phyloP scores from a whole-genome alignment of 2,329 filamentous ascomycete species.

The Bipolaris cookei region DNA sequence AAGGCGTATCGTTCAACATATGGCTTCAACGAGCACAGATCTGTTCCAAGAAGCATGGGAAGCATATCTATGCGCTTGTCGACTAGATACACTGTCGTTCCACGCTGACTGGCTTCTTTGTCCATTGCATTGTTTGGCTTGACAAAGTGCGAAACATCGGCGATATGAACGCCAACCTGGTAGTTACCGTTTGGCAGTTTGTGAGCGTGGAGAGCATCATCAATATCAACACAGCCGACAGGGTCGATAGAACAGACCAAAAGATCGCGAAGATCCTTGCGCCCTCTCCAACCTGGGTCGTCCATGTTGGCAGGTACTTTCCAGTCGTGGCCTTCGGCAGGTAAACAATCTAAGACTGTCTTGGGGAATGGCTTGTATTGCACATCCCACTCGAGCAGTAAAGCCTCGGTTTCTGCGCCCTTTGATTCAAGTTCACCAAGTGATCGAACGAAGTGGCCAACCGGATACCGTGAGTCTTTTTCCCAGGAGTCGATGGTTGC shows the following conservation, averaged over 20 bases:
- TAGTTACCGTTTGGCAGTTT: slow-evolving; percentile 89
- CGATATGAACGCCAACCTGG: slow-evolving; percentile 97
- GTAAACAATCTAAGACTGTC: slow-evolving; percentile 90
- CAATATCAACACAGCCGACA: slow-evolving; percentile 94
- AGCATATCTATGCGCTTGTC: slow-evolving; percentile 99
- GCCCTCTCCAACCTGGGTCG: slow-evolving; percentile 84
- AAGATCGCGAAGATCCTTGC: slow-evolving; percentile 82
- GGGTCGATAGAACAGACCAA: slow-evolving; percentile 98
- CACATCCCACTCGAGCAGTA: slow-evolving; percentile 94
- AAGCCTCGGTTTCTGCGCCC: slow-evolving; percentile 93
- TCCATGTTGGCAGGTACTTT: slow-evolving; percentile 80
- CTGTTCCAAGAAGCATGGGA: slow-evolving; percentile 92
- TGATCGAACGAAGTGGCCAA: slow-evolving; percentile 91
- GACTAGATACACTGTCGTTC: slow-evolving; percentile 95
- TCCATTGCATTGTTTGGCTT: slow-evolving; percentile 98
- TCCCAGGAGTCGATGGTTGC: slow-evolving; percentile 97
- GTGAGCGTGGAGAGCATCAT: slow-evolving; percentile 91
- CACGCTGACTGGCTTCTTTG: slow-evolving; percentile 87
- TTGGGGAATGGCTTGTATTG: slow-evolving; percentile 98
- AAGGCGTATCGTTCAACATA: slow-evolving; percentile 80
- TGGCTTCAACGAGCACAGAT: slow-evolving; percentile 94
- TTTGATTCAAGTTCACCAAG: slow-evolving; percentile 95
- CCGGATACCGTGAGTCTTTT: slow-evolving; percentile 86
- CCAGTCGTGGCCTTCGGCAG: slow-evolving; percentile 91
- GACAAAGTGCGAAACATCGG: slow-evolving; percentile 98